Evolutionary conservation across 1,284 basidiomycete species (phyloP).

Genomic region (Pulveroboletus sp.): DNA sequence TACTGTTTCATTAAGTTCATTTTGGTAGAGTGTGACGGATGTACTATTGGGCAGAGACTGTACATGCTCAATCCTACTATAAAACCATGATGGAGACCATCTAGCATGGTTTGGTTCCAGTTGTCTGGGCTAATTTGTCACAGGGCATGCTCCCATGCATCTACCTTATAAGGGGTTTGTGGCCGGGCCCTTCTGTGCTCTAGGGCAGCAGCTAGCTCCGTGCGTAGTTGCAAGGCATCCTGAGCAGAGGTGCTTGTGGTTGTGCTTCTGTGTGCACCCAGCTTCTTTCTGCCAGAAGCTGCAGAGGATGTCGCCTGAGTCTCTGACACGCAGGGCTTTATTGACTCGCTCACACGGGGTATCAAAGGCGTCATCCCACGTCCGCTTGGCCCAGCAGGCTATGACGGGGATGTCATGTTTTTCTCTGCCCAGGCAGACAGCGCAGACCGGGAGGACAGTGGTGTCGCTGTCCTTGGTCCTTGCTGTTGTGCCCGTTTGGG

Average conservation of each 20-base stretch:
- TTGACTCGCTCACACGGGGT: neutral
- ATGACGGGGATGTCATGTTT: neutral
- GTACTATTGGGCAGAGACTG: too few species aligned
- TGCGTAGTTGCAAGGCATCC: neutral
- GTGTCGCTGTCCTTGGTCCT: too few species aligned
- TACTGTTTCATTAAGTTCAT: too few species aligned
- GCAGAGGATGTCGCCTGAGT: rapidly evolving
- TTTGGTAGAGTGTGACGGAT: too few species aligned
- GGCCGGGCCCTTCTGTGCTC: neutral
- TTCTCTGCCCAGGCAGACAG: neutral
- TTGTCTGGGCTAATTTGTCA: too few species aligned
- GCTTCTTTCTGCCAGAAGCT: neutral
- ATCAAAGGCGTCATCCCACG: neutral
- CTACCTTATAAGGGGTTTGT: neutral
- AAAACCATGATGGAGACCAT: too few species aligned
- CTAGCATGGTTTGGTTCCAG: neutral
- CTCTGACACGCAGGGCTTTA: neutral
- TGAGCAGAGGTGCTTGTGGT: neutral
- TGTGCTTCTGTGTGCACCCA: neutral
- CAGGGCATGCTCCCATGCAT: neutral
- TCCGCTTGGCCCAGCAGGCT: neutral
- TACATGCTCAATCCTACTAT: too few species aligned
- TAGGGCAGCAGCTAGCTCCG: neutral
- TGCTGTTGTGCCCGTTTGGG: too few species aligned
- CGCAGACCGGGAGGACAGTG: neutral